phyloP scores from a whole-genome alignment of 352 stramenopile species.

The Globisporangium parvum region DNA sequence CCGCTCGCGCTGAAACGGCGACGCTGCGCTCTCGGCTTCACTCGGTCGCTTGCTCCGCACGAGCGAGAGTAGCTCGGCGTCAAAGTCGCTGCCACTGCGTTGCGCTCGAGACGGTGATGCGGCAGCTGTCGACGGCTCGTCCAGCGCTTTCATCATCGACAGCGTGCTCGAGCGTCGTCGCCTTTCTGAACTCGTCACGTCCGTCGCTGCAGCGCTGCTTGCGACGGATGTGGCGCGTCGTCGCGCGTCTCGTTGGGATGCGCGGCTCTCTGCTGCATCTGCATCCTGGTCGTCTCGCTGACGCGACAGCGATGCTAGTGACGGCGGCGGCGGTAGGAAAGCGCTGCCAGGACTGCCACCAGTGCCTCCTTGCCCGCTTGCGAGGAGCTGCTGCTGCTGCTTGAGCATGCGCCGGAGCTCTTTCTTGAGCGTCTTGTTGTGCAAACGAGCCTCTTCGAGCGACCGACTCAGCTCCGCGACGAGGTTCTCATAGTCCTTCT shows the following conservation, averaged over 20 bases:
- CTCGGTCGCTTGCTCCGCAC: conserved; percentile 32
- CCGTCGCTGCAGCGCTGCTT: conserved; percentile 11
- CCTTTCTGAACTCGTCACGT: not conserved
- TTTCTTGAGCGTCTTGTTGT: conserved; percentile 84
- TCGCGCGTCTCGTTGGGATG: not conserved
- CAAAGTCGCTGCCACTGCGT: conserved; percentile 19
- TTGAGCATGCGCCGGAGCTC: conserved; percentile 69
- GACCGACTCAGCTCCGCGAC: conserved; percentile 62
- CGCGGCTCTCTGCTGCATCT: not conserved
- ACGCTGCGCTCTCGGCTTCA: not conserved
- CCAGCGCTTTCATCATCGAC: conserved; percentile 58
- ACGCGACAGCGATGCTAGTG: too few relatives aligned
- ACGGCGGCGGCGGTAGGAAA: too few relatives aligned
- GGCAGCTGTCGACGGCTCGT: conserved; percentile 5
- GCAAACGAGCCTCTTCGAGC: conserved; percentile 54
- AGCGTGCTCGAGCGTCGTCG: conserved; percentile 39
- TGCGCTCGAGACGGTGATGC: not conserved
- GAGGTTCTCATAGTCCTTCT: conserved; percentile 69
- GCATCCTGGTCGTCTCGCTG: not conserved
- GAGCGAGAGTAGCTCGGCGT: conserved; percentile 48
- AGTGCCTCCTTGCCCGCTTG: not conserved
- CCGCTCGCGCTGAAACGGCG: conserved; percentile 1
- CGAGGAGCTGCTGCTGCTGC: conserved; percentile 46
- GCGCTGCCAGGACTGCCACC: too few relatives aligned
- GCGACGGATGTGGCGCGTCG: conserved; percentile 12